A percentile compares a stretch with the other conserved stretches of the same genome.
Evolutionary conservation across 306 rosid genomes (phyloP).

Genomic region (Quercus engelmannii): DNA sequence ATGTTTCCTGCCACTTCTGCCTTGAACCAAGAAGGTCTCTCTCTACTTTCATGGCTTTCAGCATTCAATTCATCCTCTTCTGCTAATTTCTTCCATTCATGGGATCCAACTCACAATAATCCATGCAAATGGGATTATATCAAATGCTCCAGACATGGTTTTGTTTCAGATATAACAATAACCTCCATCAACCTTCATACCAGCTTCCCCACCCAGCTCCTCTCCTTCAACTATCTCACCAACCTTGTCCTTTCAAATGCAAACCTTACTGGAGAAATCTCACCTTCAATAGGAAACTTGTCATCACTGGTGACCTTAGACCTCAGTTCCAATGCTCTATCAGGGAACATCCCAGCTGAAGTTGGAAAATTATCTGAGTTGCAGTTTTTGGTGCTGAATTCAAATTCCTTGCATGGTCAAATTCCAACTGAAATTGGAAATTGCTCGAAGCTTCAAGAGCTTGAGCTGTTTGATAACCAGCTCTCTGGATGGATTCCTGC

Average conservation of each 20-base stretch:
- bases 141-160: slow-evolving; percentile 55
- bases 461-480: slow-evolving; percentile 76
- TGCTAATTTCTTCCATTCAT: slow-evolving; percentile 68
- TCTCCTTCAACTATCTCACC: slow-evolving; percentile 56
- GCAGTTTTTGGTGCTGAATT: slow-evolving; percentile 53
- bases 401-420: slow-evolving; percentile 60
- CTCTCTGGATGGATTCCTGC: slow-evolving; percentile 72
- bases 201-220: slow-evolving; percentile 61
- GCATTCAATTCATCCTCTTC: slow-evolving; percentile 64
- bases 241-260: slow-evolving; percentile 67
- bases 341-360: slow-evolving; percentile 66
- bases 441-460: slow-evolving; percentile 64
- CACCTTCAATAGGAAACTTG: slow-evolving; percentile 62
- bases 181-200: slow-evolving; percentile 56
- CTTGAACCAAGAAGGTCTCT: slow-evolving; percentile 83
- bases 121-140: slow-evolving; percentile 91
- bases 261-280: slow-evolving; percentile 78
- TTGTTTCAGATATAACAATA: slow-evolving; percentile 62
- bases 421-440: slow-evolving; percentile 76
- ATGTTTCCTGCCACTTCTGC: slow-evolving; percentile 53
- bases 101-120: slow-evolving; percentile 58
- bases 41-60: slow-evolving; percentile 91
- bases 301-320: slow-evolving; percentile 64
- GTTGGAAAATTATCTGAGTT: slow-evolving; percentile 56
- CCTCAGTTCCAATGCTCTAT: slow-evolving; percentile 79